These are phyloP conservation scores for Fraxinus cuspidata DNA, from an alignment of 257 asterid genomes.

Conservation along the genomic window DNA sequence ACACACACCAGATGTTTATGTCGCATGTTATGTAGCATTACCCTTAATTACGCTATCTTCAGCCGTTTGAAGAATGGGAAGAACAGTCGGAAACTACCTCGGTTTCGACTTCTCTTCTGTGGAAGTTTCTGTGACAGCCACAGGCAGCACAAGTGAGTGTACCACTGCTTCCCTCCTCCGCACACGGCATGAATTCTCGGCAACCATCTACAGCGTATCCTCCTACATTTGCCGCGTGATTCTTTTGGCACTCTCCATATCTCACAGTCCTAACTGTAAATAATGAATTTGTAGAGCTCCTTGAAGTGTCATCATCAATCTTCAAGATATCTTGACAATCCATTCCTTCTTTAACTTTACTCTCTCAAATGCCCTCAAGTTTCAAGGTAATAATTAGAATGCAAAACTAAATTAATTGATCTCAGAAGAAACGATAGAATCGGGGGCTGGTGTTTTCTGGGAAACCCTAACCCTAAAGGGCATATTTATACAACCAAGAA, in stretches of 20 bases:
- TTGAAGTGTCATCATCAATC: slow-evolving; percentile 29
- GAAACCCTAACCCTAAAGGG: background rate
- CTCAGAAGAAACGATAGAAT: background rate
- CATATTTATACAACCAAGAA: background rate
- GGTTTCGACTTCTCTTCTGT: slow-evolving; percentile 53
- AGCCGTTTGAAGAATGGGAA: slow-evolving; percentile 2
- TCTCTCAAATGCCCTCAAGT: background rate
- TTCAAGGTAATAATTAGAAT: background rate
- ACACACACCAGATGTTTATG: background rate
- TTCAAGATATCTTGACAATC: slow-evolving; percentile 43
- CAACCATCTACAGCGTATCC: slow-evolving; percentile 93
- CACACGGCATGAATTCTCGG: slow-evolving; percentile 82
- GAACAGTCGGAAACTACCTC: slow-evolving; percentile 46
- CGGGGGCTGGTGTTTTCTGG: background rate
- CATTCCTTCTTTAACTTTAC: slow-evolving; percentile 27
- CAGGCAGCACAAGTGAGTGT: slow-evolving; percentile 86
- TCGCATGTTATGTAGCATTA: background rate
- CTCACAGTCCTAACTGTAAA: slow-evolving; percentile 39
- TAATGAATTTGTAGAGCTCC: slow-evolving; percentile 36
- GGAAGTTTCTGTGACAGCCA: slow-evolving; percentile 87
- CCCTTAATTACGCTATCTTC: background rate
- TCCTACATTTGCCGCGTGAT: slow-evolving; percentile 80
- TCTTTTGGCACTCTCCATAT: slow-evolving; percentile 82
- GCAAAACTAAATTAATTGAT: background rate
- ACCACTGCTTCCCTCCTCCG: slow-evolving; percentile 42